Conservation (phyloP, 345 rosid genomes). For the Syzygium grande region DNA sequence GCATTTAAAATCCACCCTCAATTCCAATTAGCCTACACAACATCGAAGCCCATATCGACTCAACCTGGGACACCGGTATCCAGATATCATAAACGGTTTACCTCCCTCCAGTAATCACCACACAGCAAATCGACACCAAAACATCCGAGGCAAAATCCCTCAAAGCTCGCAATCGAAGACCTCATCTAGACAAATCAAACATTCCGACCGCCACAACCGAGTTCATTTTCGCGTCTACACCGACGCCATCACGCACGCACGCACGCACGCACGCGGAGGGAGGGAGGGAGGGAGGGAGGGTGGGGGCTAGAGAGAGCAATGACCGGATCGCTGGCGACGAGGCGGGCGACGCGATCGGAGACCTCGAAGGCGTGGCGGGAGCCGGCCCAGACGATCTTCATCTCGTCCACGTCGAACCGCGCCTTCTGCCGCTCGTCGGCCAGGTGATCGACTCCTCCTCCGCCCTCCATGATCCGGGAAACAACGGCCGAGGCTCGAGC, state of each 20-base stretch:
- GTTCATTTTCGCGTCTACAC: background rate
- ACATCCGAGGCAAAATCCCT: background rate
- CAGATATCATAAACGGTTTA: background rate
- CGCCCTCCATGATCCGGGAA: background rate
- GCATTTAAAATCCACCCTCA: background rate
- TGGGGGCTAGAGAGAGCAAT: background rate
- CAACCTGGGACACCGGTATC: background rate
- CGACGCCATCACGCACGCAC: background rate
- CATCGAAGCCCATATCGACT: background rate
- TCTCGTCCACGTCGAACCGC: conserved; percentile 71
- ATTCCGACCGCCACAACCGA: background rate
- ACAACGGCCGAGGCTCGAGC: background rate
- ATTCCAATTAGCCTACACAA: background rate
- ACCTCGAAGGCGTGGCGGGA: conserved; percentile 70
- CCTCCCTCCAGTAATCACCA: background rate
- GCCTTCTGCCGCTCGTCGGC: conserved; percentile 75
- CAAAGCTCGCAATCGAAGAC: background rate
- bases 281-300: background rate
- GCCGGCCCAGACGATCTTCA: conserved; percentile 98
- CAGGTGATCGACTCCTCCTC: conserved; percentile 38
- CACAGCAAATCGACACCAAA: background rate
- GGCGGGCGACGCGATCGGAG: conserved; percentile 80
- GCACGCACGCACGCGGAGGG: background rate
- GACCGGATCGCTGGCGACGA: conserved; percentile 95
- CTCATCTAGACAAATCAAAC: background rate